Percentiles rank a stretch among this genome's conserved stretches.
Evolutionary conservation across 176 grass and related monocot species (phyloP).

Genomic region (Juncus effusus): DNA sequence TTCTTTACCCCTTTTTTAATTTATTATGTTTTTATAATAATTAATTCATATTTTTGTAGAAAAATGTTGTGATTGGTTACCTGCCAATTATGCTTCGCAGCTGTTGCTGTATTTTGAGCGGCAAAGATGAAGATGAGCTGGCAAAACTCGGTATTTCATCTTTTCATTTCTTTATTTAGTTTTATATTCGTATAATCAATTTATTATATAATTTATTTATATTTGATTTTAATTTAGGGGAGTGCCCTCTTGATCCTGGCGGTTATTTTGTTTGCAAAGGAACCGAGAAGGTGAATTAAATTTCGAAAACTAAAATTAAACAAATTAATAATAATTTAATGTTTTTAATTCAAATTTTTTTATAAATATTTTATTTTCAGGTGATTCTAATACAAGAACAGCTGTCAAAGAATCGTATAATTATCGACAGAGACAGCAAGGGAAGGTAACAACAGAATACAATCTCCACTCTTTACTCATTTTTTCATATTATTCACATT

Average conservation of each 20-base stretch:
- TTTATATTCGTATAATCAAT: background rate
- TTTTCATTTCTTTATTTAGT: background rate
- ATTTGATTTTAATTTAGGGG: too few species aligned
- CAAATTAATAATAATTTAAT: too few species aligned
- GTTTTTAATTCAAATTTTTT: background rate
- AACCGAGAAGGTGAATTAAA: slow-evolving; percentile 77
- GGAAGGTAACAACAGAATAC: slow-evolving; percentile 40
- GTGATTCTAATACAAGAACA: slow-evolving; percentile 99
- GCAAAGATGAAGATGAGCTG: slow-evolving; percentile 79
- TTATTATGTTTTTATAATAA: slow-evolving; percentile 10
- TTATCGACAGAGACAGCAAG: slow-evolving; percentile 80
- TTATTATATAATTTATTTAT: background rate
- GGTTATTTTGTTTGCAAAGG: slow-evolving; percentile 95
- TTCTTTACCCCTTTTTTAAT: background rate
- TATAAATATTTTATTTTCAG: slow-evolving; percentile 34
- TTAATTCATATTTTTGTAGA: slow-evolving; percentile 27
- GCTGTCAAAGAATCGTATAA: slow-evolving; percentile 94
- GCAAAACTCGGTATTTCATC: slow-evolving; percentile 53
- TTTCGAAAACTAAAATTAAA: background rate
- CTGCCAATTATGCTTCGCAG: slow-evolving; percentile 95
- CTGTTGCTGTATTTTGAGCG: slow-evolving; percentile 48
- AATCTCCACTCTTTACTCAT: too few species aligned
- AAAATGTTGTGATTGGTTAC: slow-evolving; percentile 47
- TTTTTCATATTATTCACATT: background rate
- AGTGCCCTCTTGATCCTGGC: slow-evolving; percentile 90